Evolutionary conservation across 257 asterid species (phyloP).

Genomic region (Ilex aquifolium): DNA sequence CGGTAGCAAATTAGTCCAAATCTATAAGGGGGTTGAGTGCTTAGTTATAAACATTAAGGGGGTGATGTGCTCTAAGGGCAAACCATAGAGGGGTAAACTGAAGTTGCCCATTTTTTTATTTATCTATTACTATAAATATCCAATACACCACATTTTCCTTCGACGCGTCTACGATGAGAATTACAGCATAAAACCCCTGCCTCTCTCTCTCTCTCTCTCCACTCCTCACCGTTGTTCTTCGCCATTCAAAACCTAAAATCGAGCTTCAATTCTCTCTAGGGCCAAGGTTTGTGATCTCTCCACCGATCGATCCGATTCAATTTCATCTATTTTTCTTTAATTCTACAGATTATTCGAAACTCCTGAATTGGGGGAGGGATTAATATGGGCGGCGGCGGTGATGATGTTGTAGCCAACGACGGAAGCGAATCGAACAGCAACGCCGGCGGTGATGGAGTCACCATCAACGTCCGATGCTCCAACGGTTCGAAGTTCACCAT

Average conservation of each 20-base stretch:
- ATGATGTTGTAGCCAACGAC: conserved; percentile 19
- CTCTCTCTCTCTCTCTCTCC: no score
- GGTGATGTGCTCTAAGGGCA: no score
- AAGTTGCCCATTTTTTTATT: no score
- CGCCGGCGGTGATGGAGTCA: conserved; percentile 26
- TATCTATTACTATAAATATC: no score
- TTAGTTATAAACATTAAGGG: no score
- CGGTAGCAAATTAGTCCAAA: no score
- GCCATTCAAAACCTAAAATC: neutral
- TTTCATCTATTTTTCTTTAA: neutral
- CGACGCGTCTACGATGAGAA: no score
- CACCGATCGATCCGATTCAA: neutral
- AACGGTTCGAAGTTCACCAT: conserved; percentile 46
- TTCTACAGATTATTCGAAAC: neutral
- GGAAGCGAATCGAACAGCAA: conserved; percentile 13
- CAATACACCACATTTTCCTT: no score
- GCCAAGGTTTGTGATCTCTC: conserved; percentile 2
- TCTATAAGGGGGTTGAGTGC: no score
- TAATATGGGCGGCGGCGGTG: conserved; percentile 47
- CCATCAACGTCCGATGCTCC: conserved; percentile 38
- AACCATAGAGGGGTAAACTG: no score
- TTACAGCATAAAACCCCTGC: no score
- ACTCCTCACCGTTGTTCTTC: neutral
- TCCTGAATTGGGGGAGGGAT: conserved; percentile 5
- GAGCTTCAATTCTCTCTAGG: neutral